Base-by-base conservation (phyloP, 2,329 filamentous ascomycete species). In the Stagonosporopsis vannaccii region DNA sequence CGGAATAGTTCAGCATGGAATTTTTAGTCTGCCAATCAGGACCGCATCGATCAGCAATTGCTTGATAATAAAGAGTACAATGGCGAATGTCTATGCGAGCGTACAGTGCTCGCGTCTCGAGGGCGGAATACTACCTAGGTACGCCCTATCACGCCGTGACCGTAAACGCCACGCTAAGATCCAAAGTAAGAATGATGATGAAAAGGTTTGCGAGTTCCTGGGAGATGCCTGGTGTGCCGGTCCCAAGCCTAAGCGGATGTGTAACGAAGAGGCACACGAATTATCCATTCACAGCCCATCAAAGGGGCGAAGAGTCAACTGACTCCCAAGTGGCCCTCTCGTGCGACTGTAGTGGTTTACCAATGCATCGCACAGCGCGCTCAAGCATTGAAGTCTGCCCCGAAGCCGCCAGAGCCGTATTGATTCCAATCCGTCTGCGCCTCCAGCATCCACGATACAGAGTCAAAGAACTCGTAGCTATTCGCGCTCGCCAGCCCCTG, bases 371-470 rank as follows among this genome's bases (percentile, higher is more conserved):
- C 35, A 23, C 13, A 25, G 22, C 28, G 8, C 15, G 28, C 23
- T 54, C 63, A 74, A 43, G 71, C 62, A 22, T 66, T 67, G 55
- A 75, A 75, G 22, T 75, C 72, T 28, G 70, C 64, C 6, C 68
- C 66, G 43, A 73, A 74, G 1, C 61, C 62, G 2, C 63, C 63
- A 11, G 64, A 59, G 3, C 68, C 64, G 45, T 71, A 75, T 28
- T 70, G 60, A 25, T 65, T 68, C 72, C 72, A 74, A 30, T 74
- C 72, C 7, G 65, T 68, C 55, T 76, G 73, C 89, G 92, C 91
- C 74, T 97, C 93, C 58, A 97, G 80, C 81, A 96, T 92, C 93
- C 93, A 97, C 74, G 94, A 91, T 68, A 97, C 83, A 1, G 93
- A 91, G 76, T 97, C 92, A 70, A 96, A 97, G 59, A 96, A 91